These are phyloP conservation scores for Syzygium grande DNA, from an alignment of 345 rosid species.

Conservation along the genomic window DNA sequence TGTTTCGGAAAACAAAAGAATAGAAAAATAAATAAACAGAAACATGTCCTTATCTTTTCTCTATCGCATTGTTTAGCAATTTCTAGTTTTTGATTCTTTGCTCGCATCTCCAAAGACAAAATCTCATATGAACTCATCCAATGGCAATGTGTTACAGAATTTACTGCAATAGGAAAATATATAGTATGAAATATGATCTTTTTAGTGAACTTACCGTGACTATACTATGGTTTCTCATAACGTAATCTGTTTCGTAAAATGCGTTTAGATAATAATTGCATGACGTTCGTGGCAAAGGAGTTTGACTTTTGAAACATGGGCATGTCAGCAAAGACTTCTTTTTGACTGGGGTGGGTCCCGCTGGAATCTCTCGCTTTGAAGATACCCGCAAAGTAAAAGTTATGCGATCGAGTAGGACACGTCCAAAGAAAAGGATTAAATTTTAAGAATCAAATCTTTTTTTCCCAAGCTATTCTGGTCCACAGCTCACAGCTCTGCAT, in stretches of 20 bases:
- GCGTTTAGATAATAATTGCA: background rate
- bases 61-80: background rate
- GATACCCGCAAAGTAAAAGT: background rate
- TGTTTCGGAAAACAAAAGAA: too few species aligned
- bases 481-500: background rate
- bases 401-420: too few species aligned
- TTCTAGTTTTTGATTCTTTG: background rate
- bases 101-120: background rate
- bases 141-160: background rate
- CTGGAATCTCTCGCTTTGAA: slow-evolving; percentile 1
- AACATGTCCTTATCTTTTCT: background rate
- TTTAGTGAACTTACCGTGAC: background rate
- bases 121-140: background rate
- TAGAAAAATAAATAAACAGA: too few species aligned
- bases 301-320: background rate
- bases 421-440: background rate
- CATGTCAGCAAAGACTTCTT: background rate
- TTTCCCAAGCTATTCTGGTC: background rate
- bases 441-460: background rate
- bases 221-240: background rate
- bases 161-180: background rate
- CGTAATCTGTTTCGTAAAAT: background rate
- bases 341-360: background rate
- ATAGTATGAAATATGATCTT: background rate
- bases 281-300: background rate